Percentiles rank a stretch among this genome's conserved stretches.
Conservation (phyloP, 306 rosid genomes). For the Luffa aegyptiaca region DNA sequence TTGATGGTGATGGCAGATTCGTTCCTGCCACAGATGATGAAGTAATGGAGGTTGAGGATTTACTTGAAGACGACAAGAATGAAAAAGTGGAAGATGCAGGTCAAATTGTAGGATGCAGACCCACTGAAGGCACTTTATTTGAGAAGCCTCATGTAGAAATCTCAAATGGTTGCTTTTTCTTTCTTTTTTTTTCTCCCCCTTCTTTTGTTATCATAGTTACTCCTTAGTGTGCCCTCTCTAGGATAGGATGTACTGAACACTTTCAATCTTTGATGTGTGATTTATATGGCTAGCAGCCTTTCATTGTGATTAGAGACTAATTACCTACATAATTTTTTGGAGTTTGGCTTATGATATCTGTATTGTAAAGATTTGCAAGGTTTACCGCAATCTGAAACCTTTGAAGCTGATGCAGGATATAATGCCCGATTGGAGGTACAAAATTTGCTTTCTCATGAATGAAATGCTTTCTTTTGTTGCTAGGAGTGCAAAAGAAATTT, state of each 20-base stretch:
- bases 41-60: slow-evolving; percentile 79
- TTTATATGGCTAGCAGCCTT: neutral
- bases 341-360: slow-evolving; percentile 5
- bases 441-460: slow-evolving; percentile 8
- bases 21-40: slow-evolving; percentile 99
- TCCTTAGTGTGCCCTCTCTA: neutral
- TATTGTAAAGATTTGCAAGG: slow-evolving; percentile 17
- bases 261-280: neutral
- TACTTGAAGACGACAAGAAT: slow-evolving; percentile 62
- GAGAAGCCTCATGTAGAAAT: slow-evolving; percentile 59
- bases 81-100: slow-evolving; percentile 49
- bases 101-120: slow-evolving; percentile 43
- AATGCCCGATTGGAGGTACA: slow-evolving; percentile 68
- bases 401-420: slow-evolving; percentile 50
- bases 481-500: neutral
- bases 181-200: neutral
- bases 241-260: neutral
- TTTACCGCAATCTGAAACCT: slow-evolving; percentile 32
- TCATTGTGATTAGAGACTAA: neutral
- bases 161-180: slow-evolving; percentile 50
- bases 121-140: slow-evolving; percentile 46
- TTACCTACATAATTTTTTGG: slow-evolving; percentile 2
- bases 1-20: slow-evolving; percentile 94
- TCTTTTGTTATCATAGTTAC: neutral
- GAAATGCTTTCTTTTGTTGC: neutral